Base-by-base conservation (phyloP, 2,329 filamentous ascomycete species). In the Diaporthe amygdali region DNA sequence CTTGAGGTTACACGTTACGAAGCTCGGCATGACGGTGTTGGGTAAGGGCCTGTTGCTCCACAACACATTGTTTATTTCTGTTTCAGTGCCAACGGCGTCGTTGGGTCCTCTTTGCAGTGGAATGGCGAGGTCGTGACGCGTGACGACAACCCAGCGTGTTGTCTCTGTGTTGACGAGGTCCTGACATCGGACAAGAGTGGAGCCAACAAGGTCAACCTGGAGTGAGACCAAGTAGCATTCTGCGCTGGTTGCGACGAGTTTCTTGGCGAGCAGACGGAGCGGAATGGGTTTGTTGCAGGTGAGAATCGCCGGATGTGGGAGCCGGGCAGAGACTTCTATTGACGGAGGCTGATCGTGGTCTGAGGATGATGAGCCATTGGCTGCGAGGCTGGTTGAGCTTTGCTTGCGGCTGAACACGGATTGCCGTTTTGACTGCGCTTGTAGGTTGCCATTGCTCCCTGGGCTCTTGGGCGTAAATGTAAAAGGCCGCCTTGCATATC, bases 221-320 rank as follows among this genome's bases (percentile, higher is more conserved):
- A 98, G 83, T 41, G 92, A 93, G 44, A 92, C 90, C 15, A 99
- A 83, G 76, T 92, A 94, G 1, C 97, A 86, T 32, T 90, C 88
- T 69, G 94, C 94, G 0, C 86, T 84, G 61, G 90, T 90, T 22
- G 92, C 86, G 68, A 88, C 92, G 27, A 95, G 83, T 79, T 94
- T 97, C 77, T 92, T 94, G 47, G 95, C 87, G 17, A 98, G 84
- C 10, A 99, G 83, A 1, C 94, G 89, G 3, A 98, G 85, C 0
- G 96, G 96, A 9, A 98, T 77, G 6, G 94, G 91, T 75, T 95
- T 89, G 79, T 97, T 97, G 83, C 95, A 97, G 0, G 95, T 98
- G 63, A 98, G 84, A 54, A 98, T 93, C 4, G 94, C 88, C 5
- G 96, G 96, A 77, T 95, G 93, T 0, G 96, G 96, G 39, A 99